phyloP scores from a whole-genome alignment of 139 green algal genomes.

The Chlorella sp. region DNA sequence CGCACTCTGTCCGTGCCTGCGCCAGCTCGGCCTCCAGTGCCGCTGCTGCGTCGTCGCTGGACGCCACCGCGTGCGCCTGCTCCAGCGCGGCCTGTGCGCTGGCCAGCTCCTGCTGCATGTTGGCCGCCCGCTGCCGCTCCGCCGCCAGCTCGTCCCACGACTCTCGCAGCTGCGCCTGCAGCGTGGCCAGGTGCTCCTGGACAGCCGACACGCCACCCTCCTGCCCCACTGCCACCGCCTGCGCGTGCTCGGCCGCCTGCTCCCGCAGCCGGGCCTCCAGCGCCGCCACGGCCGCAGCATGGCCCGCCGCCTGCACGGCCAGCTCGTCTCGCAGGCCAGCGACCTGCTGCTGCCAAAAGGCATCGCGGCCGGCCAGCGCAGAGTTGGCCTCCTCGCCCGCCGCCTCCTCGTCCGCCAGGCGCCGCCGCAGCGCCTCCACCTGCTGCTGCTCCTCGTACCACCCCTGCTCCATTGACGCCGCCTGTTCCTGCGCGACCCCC shows the following conservation, averaged over 20 bases:
- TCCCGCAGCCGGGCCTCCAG: too few relatives aligned
- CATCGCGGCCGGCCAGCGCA: neutral
- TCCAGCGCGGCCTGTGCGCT: neutral
- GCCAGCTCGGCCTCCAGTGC: constrained; percentile 14
- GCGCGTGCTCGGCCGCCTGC: too few relatives aligned
- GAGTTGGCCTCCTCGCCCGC: neutral
- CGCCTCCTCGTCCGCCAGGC: too few relatives aligned
- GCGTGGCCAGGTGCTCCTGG: neutral
- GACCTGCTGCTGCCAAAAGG: constrained; percentile 13
- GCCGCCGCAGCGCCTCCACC: neutral
- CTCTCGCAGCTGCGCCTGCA: constrained; percentile 3
- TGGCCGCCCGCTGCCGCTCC: neutral
- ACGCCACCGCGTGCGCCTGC: constrained; percentile 1
- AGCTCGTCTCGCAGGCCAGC: too few relatives aligned
- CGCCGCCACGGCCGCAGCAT: too few relatives aligned
- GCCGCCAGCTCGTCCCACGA: neutral
- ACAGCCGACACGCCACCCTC: too few relatives aligned
- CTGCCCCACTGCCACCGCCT: too few relatives aligned
- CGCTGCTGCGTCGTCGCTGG: neutral
- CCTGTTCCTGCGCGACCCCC: neutral
- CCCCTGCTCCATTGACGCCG: neutral
- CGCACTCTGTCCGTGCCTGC: constrained; percentile 2
- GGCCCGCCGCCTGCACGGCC: too few relatives aligned
- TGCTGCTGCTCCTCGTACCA: neutral
- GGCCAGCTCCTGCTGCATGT: neutral